Percentiles rank a stretch among this genome's conserved stretches.
Evolutionary conservation across 805 yeast genomes (phyloP).

Genomic region (Blastobotrys mokoenaii): DNA sequence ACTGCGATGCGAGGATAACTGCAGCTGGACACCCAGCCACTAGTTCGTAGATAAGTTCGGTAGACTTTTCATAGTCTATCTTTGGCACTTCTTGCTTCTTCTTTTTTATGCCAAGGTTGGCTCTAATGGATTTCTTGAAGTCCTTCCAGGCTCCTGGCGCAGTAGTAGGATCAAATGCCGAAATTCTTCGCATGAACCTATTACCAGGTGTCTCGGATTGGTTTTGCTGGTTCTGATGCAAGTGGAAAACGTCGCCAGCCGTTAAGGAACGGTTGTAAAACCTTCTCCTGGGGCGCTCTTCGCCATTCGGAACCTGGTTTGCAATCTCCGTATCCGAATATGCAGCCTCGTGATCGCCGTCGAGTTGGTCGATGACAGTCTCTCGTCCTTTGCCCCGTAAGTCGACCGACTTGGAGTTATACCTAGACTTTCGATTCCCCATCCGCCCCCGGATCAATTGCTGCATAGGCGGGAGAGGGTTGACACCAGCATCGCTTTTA

Average conservation of each 20-base stretch:
- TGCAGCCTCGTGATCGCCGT: neutral
- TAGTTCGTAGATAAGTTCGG: slow-evolving; percentile 41
- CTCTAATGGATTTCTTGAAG: slow-evolving; percentile 12
- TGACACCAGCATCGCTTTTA: slow-evolving; percentile 13
- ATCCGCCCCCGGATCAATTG: no score
- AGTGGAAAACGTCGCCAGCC: neutral
- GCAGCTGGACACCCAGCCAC: slow-evolving; percentile 21
- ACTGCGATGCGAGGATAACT: slow-evolving; percentile 61
- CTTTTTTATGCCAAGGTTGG: slow-evolving; percentile 9
- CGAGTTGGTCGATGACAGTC: neutral
- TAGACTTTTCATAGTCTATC: slow-evolving; percentile 21
- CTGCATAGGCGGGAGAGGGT: slow-evolving; percentile 1
- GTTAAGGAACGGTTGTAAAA: slow-evolving; percentile 4
- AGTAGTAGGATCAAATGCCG: slow-evolving; percentile 14
- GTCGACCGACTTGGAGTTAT: slow-evolving; percentile 1
- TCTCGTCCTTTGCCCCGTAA: neutral
- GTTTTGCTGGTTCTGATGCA: neutral
- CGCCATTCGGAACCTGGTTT: neutral
- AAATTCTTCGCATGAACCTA: slow-evolving; percentile 10
- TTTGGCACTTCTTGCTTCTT: slow-evolving; percentile 16
- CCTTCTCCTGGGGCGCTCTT: neutral
- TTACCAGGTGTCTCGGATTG: neutral
- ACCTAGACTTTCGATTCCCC: neutral
- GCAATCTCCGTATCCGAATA: slow-evolving; percentile 12
- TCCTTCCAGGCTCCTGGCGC: slow-evolving; percentile 11